Base-by-base conservation (phyloP, 2,329 filamentous ascomycete species). In the Ophiocordyceps camponoti-saundersi region DNA sequence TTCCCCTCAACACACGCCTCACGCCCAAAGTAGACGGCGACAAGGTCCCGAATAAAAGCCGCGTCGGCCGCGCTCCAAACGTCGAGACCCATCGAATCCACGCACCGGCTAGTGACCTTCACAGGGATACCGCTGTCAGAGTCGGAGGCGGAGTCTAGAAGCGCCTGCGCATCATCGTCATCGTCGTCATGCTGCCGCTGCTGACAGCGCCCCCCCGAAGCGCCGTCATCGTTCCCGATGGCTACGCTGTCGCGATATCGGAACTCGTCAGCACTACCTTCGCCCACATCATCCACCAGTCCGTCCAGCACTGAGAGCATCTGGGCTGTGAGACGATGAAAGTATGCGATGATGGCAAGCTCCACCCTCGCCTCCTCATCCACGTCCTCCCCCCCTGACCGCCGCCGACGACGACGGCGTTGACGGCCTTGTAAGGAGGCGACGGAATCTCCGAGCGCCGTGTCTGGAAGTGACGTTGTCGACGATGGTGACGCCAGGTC, bases 301-400 rank as follows among this genome's bases (percentile, higher is more conserved):
- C 80, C 76, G 0, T 73, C 71, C 46, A 88, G 60, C 3, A 75
- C 72, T 1, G 71, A 70, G 21, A 90, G 64, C 42, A 86, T 70
- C 53, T 76, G 70, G 2, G 75, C 73, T 0, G 85, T 88, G 46
- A 87, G 69, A 1, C 84, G 77, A 62, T 89, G 85, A 61, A 90
- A 90, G 61, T 88, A 92, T 1, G 83, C 80, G 47, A 89, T 84
- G 45, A 87, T 75, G 40, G 80, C 76, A 50, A 86, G 78, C 57
- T 88, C 82, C 12, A 75, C 59, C 44, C 66, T 61, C 42, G 73
- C 72, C 52, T 73, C 56, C 13, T 61, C 32, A 3, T 34, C 32
- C 32, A 13, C 5, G 12, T 39, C 34, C 15, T 18, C 34, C 2
- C 13, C 34, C 34, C 15, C 34, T 7, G 34, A 39, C 34, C 34